Evolutionary conservation across 768 basidiomycete species (phyloP).

Genomic region (Collybia nuda): DNA sequence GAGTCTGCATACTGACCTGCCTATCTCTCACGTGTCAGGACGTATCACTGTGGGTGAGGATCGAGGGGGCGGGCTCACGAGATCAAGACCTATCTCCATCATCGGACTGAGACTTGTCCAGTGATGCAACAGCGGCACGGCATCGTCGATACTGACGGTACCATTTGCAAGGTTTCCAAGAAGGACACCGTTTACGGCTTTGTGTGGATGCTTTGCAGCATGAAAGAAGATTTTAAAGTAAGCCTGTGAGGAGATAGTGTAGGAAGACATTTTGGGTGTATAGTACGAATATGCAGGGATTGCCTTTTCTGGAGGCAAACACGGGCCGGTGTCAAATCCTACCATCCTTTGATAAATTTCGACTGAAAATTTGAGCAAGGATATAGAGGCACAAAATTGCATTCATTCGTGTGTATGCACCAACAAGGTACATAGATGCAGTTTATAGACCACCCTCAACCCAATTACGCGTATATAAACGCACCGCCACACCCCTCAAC

Average conservation of each 20-base stretch:
- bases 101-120: conserved; percentile 84
- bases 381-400: too few relatives aligned
- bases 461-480: too few relatives aligned
- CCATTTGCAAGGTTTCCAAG: conserved; percentile 48
- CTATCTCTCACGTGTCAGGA: conserved; percentile 30
- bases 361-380: neutral
- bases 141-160: conserved; percentile 55
- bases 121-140: conserved; percentile 78
- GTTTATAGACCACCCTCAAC: neutral
- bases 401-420: too few relatives aligned
- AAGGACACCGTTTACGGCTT: conserved; percentile 76
- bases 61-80: conserved; percentile 42
- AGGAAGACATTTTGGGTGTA: conserved; percentile 30
- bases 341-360: too few relatives aligned
- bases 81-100: conserved; percentile 83
- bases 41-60: neutral
- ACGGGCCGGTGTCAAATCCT: too few relatives aligned
- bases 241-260: conserved; percentile 58
- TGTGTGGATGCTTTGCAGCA: conserved; percentile 77
- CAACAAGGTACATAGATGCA: neutral
- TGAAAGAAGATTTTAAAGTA: conserved; percentile 79
- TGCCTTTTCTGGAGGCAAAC: too few relatives aligned
- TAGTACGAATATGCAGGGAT: too few relatives aligned
- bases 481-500: too few relatives aligned
- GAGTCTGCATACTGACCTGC: conserved; percentile 59